A percentile compares a stretch with the other conserved stretches of the same genome.
phyloP scores from a whole-genome alignment of 2,329 filamentous ascomycete species.

The Ascochyta clinopodiicola region DNA sequence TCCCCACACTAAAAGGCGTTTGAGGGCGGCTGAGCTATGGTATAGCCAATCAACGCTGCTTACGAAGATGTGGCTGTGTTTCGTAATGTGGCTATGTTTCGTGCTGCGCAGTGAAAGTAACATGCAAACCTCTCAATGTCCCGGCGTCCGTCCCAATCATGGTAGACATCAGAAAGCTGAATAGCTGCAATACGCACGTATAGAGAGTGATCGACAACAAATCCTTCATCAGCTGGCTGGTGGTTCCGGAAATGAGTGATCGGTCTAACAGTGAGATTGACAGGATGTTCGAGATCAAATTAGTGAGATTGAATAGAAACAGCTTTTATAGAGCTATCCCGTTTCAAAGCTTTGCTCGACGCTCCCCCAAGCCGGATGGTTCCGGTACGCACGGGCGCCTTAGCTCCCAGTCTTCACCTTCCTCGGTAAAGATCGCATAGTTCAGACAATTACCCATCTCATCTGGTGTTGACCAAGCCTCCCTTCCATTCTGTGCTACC shows the following conservation, averaged over 20 bases:
- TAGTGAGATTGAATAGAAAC: too few relatives aligned
- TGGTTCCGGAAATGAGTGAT: not conserved
- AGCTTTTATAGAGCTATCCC: not conserved
- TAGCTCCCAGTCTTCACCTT: constrained; percentile 9
- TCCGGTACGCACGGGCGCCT: not conserved
- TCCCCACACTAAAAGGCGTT: too few relatives aligned
- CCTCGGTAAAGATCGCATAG: constrained; percentile 13
- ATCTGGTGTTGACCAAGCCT: constrained; percentile 10
- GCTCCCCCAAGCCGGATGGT: not conserved
- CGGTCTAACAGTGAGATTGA: not conserved
- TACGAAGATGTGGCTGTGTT: too few relatives aligned
- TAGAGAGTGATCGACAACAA: too few relatives aligned
- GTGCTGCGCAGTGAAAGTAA: too few relatives aligned
- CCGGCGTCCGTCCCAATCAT: too few relatives aligned
- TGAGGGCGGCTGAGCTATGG: too few relatives aligned
- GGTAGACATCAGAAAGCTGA: too few relatives aligned
- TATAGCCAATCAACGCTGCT: too few relatives aligned
- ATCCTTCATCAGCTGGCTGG: not conserved
- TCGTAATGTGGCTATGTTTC: too few relatives aligned
- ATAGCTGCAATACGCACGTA: too few relatives aligned
- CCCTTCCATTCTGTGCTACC: not conserved
- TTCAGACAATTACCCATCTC: constrained; percentile 15
- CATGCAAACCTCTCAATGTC: too few relatives aligned
- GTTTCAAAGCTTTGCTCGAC: not conserved
- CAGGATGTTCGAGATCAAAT: not conserved